Conservation (phyloP, 164 flowering plant genomes). For the Buxus sempervirens region DNA sequence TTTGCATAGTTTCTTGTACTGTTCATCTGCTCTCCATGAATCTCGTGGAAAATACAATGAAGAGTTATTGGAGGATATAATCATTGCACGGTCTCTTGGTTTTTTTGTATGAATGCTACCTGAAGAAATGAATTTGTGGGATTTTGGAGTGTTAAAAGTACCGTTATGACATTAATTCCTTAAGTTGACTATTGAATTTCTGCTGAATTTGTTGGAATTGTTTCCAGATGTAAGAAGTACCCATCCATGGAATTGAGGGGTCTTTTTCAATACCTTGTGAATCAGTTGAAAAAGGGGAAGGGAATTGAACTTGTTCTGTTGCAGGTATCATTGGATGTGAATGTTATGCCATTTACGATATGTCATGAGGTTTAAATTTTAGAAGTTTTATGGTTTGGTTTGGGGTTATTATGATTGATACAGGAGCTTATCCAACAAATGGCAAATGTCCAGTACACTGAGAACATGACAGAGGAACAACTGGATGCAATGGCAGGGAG, state of each 20-base stretch:
- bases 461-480: slow-evolving; percentile 98
- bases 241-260: slow-evolving; percentile 99
- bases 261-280: slow-evolving; percentile 96
- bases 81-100: too few relatives aligned
- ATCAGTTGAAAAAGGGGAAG: slow-evolving; percentile 85
- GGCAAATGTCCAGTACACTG: slow-evolving; percentile 98
- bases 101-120: too few relatives aligned
- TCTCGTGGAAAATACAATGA: too few relatives aligned
- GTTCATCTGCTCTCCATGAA: too few relatives aligned
- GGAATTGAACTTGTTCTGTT: slow-evolving; percentile 96
- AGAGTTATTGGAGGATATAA: too few relatives aligned
- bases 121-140: neutral
- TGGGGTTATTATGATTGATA: slow-evolving; percentile 12
- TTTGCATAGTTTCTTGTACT: too few relatives aligned
- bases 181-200: neutral
- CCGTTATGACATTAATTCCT: neutral
- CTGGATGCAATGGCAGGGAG: slow-evolving; percentile 99
- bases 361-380: neutral
- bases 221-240: slow-evolving; percentile 89
- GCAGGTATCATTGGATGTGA: slow-evolving; percentile 56
- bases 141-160: neutral
- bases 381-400: neutral
- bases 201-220: slow-evolving; percentile 6
- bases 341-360: neutral
- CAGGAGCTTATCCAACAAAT: slow-evolving; percentile 99